phyloP scores from a whole-genome alignment of 345 rosid genomes.

The Crucihimalaya himalaica region DNA sequence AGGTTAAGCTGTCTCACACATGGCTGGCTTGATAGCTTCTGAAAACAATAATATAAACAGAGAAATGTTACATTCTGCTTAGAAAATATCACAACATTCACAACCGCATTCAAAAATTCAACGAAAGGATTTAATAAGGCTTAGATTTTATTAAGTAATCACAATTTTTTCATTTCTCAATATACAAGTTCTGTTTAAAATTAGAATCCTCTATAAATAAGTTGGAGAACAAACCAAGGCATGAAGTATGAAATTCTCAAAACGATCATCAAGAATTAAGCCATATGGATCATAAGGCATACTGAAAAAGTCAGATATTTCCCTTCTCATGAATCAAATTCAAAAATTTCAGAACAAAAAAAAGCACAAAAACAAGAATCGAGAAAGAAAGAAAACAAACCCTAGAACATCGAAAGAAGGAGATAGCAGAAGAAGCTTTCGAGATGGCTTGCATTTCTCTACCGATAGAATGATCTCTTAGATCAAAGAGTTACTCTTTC shows the following conservation, averaged over 20 bases:
- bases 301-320: background rate
- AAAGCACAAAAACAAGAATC: background rate
- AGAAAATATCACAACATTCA: background rate
- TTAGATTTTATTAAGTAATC: background rate
- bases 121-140: background rate
- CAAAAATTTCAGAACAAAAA: background rate
- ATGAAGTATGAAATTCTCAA: background rate
- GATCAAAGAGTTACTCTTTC: background rate
- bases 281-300: background rate
- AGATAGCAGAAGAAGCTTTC: slow-evolving; percentile 72
- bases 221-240: background rate
- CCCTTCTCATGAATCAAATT: background rate
- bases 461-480: background rate
- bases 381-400: slow-evolving; percentile 40
- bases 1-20: slow-evolving; percentile 79
- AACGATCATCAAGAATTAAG: background rate
- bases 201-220: background rate
- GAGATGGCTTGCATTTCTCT: slow-evolving; percentile 61
- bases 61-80: background rate
- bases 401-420: slow-evolving; percentile 68
- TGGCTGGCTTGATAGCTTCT: slow-evolving; percentile 54
- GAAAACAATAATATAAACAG: background rate
- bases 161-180: background rate
- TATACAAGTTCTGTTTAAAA: background rate
- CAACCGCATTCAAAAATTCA: background rate